Evolutionary conservation across 2,329 filamentous ascomycete genomes (phyloP).

Genomic region (Zasmidium citrigriseum): DNA sequence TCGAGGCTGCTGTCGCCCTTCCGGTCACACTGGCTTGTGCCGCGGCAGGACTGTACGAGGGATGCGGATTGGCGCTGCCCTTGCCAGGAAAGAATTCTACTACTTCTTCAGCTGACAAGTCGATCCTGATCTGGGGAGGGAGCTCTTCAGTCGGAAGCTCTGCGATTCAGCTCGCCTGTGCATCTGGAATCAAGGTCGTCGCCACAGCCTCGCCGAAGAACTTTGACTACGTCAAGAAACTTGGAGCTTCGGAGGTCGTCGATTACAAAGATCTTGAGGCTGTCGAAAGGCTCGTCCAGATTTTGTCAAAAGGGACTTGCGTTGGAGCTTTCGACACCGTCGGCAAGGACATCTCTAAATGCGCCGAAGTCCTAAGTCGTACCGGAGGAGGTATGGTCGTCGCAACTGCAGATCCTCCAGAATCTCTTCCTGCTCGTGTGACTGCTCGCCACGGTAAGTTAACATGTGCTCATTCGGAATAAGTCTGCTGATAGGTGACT

Average conservation of each 20-base stretch:
- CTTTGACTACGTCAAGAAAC: conserved; percentile 43
- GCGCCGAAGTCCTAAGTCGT: not conserved
- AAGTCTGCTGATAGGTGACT: too few relatives aligned
- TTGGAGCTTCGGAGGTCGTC: conserved; percentile 51
- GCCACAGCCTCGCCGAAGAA: conserved; percentile 47
- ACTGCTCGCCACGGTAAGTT: not conserved
- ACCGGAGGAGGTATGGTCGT: not conserved
- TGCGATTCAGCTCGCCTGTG: conserved; percentile 48
- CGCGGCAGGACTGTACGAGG: conserved; percentile 18
- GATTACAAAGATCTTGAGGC: conserved; percentile 35
- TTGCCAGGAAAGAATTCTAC: conserved; percentile 3
- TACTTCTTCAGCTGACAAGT: conserved; percentile 31
- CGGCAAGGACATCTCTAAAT: too few relatives aligned
- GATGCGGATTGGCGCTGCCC: conserved; percentile 12
- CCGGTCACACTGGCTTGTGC: conserved; percentile 25
- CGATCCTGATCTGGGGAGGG: conserved; percentile 54
- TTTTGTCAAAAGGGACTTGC: conserved; percentile 20
- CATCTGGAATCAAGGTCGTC: conserved; percentile 48
- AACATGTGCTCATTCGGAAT: too few relatives aligned
- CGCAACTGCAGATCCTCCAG: not conserved
- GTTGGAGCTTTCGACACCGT: conserved; percentile 36
- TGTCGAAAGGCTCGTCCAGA: not conserved
- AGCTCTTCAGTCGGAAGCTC: conserved; percentile 49
- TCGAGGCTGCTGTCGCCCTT: conserved; percentile 22
- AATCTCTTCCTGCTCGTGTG: not conserved